phyloP scores from a whole-genome alignment of 1,284 basidiomycete species.

The Tremellales sp. region DNA sequence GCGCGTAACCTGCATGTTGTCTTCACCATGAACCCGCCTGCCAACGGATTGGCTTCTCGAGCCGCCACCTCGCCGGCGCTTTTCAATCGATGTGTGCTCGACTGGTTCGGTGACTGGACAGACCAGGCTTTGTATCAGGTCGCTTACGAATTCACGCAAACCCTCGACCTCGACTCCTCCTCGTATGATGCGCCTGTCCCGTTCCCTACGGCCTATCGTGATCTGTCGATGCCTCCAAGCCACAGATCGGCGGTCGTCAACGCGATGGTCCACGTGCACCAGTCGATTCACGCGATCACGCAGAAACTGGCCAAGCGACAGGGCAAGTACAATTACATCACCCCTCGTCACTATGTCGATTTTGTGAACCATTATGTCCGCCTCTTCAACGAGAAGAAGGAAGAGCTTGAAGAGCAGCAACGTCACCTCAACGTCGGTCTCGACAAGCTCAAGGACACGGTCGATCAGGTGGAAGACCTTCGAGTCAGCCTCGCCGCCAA shows the following conservation, averaged over 20 bases:
- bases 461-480: constrained; percentile 92
- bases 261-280: constrained; percentile 87
- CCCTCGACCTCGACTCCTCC: constrained; percentile 80
- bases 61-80: constrained; percentile 96
- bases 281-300: constrained; percentile 84
- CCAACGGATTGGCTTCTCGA: constrained; percentile 87
- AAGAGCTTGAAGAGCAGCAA: constrained; percentile 97
- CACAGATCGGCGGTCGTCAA: constrained; percentile 82
- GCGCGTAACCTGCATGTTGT: constrained; percentile 95
- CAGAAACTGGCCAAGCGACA: constrained; percentile 82
- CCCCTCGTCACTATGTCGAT: constrained; percentile 95
- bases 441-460: constrained; percentile 93
- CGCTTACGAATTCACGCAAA: constrained; percentile 88
- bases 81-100: constrained; percentile 96
- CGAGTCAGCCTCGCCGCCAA: constrained; percentile 94
- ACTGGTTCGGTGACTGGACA: constrained; percentile 99
- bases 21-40: constrained; percentile 99
- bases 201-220: constrained; percentile 85
- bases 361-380: constrained; percentile 98
- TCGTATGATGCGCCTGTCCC: constrained; percentile 69
- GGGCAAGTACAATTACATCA: constrained; percentile 94
- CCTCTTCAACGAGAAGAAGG: constrained; percentile 96
- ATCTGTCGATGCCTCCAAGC: constrained; percentile 68
- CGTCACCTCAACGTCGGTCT: constrained; percentile 97
- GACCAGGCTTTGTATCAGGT: constrained; percentile 97